Conservation (phyloP, 192 early-diverging fungal species). For the Glomus cerebriforme region DNA sequence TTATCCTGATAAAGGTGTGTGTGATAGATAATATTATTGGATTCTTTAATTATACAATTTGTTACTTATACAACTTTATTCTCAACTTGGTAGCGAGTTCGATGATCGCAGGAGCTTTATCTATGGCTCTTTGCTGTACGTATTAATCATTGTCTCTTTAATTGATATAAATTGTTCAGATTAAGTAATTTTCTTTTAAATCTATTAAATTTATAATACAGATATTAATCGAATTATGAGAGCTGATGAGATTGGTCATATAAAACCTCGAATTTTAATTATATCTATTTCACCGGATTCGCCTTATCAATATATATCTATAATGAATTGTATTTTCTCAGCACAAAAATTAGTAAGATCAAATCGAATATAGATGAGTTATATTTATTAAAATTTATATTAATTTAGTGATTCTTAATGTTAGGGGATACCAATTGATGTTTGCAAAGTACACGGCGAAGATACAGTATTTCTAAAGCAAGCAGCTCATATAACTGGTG, state of each 20-base stretch:
- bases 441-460: constrained; percentile 77
- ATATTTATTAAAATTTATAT: neutral
- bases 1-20: constrained; percentile 31
- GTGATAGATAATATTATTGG: neutral
- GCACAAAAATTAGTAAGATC: constrained; percentile 81
- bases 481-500: constrained; percentile 86
- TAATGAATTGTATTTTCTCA: constrained; percentile 99
- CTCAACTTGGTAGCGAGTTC: constrained; percentile 38
- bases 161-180: neutral
- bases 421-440: constrained; percentile 86
- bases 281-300: constrained; percentile 87
- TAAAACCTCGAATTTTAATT: constrained; percentile 80
- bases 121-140: constrained; percentile 64
- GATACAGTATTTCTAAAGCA: constrained; percentile 92
- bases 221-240: constrained; percentile 71
- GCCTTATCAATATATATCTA: constrained; percentile 87
- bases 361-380: no score
- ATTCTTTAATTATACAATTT: neutral
- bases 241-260: constrained; percentile 51
- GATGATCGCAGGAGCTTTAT: constrained; percentile 62
- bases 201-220: constrained; percentile 26
- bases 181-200: neutral
- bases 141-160: neutral
- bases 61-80: neutral
- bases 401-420: neutral